These are phyloP conservation scores for Mycosphaerella sp. DNA, from an alignment of 2,329 filamentous ascomycete species.

Conservation along the genomic window DNA sequence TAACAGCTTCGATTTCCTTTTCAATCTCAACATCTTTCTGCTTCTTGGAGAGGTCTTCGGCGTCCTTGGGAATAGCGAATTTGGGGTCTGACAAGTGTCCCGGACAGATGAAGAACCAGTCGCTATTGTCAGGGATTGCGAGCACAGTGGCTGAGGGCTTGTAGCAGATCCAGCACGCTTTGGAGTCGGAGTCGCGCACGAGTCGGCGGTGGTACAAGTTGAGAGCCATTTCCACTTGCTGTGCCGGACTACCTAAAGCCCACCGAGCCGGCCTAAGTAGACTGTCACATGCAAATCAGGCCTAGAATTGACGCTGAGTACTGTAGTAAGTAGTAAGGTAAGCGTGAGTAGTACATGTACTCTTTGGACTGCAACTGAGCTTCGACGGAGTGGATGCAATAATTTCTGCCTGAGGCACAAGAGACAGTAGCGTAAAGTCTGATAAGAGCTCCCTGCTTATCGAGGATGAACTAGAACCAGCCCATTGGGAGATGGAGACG, in stretches of 20 bases:
- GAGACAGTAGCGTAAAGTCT: neutral
- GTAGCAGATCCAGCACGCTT: constrained; percentile 85
- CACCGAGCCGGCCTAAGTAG: neutral
- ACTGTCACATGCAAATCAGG: constrained; percentile 1
- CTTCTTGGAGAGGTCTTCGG: constrained; percentile 54
- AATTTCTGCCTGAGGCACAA: neutral
- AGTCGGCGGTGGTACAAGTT: constrained; percentile 82
- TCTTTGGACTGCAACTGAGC: too few species aligned
- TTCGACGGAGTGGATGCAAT: constrained; percentile 3
- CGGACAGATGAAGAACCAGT: constrained; percentile 79
- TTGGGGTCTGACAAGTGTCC: constrained; percentile 74
- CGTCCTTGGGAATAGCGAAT: constrained; percentile 68
- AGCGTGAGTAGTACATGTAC: too few species aligned
- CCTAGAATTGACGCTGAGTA: too few species aligned
- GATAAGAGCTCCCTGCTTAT: neutral
- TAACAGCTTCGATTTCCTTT: constrained; percentile 44
- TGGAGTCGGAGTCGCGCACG: constrained; percentile 77
- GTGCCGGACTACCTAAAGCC: too few species aligned
- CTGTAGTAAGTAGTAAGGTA: constrained; percentile 11
- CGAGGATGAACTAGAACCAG: neutral
- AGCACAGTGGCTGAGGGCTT: constrained; percentile 82
- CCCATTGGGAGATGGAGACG: neutral
- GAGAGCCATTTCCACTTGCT: constrained; percentile 35
- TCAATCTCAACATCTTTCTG: constrained; percentile 48
- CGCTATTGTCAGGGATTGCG: constrained; percentile 84